Evolutionary conservation across 1,284 basidiomycete species (phyloP).

Genomic region (Agaricales sp.): DNA sequence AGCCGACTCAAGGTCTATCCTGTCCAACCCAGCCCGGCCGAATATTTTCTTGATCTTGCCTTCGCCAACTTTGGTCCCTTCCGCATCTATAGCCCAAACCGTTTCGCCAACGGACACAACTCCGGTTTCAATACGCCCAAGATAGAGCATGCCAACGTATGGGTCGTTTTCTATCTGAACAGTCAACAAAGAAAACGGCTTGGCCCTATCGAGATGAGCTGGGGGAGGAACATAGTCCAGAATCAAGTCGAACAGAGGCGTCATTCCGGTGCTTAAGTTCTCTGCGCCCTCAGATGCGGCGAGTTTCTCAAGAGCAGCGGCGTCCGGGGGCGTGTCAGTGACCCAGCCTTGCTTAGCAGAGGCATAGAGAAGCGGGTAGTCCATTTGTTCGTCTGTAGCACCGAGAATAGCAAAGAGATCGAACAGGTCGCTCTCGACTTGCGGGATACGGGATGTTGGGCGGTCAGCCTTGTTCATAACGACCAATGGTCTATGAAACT

Average conservation of each 20-base stretch:
- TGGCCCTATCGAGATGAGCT: constrained; percentile 22
- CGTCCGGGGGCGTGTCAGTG: constrained; percentile 16
- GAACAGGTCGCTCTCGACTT: constrained; percentile 37
- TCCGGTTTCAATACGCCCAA: constrained; percentile 33
- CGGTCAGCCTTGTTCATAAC: constrained; percentile 37
- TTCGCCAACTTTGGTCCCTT: constrained; percentile 33
- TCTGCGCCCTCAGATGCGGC: constrained; percentile 6
- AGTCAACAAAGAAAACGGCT: constrained; percentile 37
- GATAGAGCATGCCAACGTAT: constrained; percentile 33
- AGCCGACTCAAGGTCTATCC: constrained; percentile 28
- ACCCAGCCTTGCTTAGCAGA: constrained; percentile 41
- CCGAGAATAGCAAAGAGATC: constrained; percentile 37
- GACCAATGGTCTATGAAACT: constrained; percentile 25
- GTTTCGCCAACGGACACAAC: constrained; percentile 26
- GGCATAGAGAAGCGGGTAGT: constrained; percentile 36
- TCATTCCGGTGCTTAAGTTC: constrained; percentile 21
- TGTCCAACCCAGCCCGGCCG: constrained; percentile 26
- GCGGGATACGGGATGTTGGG: constrained; percentile 26
- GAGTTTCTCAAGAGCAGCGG: constrained; percentile 8
- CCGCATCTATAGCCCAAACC: constrained; percentile 25
- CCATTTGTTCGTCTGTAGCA: constrained; percentile 36
- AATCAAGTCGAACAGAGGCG: constrained; percentile 32
- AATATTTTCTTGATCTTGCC: constrained; percentile 37
- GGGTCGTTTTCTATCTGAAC: constrained; percentile 35
- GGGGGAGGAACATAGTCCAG: constrained; percentile 30